A percentile compares a stretch with the other conserved stretches of the same genome.
Conservation (phyloP, 371 early-diverging fungal genomes). For the Rhizopus stolonifer region DNA sequence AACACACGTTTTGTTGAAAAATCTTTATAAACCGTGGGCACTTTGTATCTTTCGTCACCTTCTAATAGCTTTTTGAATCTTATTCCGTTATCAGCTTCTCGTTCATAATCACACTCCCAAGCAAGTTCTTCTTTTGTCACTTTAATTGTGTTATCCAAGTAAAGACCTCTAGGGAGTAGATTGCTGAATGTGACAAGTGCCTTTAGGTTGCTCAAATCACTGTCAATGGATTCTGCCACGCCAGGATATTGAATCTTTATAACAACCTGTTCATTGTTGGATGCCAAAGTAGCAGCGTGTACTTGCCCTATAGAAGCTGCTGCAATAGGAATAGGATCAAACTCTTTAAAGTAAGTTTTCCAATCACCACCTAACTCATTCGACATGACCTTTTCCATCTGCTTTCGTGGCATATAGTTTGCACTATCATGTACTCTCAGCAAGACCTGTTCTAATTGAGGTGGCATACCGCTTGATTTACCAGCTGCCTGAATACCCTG, state of each 20-base stretch:
- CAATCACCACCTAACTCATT: conserved; percentile 79
- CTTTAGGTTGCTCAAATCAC: conserved; percentile 84
- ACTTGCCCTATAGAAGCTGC: conserved; percentile 98
- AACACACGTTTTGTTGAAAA: conserved; percentile 74
- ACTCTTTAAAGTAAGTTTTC: conserved; percentile 65
- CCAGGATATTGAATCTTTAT: conserved; percentile 98
- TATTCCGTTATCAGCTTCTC: conserved; percentile 81
- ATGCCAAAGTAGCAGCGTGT: conserved; percentile 68
- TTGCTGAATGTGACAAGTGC: conserved; percentile 77
- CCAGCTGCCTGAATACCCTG: conserved; percentile 67
- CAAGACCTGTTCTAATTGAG: conserved; percentile 81
- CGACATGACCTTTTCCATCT: conserved; percentile 78
- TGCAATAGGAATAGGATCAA: conserved; percentile 82
- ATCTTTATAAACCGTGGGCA: conserved; percentile 74
- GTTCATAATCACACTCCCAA: conserved; percentile 92
- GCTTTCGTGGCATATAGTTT: conserved; percentile 90
- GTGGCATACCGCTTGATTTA: conserved; percentile 60
- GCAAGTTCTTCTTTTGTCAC: conserved; percentile 89
- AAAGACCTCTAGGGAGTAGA: conserved; percentile 90
- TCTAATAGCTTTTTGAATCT: conserved; percentile 67
- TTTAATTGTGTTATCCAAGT: conserved; percentile 92
- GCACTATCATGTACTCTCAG: conserved; percentile 91
- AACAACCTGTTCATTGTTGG: conserved; percentile 64
- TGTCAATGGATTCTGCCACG: conserved; percentile 83
- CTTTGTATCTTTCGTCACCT: conserved; percentile 65